Conservation (phyloP, 306 rosid species). For the Medicago truncatula region DNA sequence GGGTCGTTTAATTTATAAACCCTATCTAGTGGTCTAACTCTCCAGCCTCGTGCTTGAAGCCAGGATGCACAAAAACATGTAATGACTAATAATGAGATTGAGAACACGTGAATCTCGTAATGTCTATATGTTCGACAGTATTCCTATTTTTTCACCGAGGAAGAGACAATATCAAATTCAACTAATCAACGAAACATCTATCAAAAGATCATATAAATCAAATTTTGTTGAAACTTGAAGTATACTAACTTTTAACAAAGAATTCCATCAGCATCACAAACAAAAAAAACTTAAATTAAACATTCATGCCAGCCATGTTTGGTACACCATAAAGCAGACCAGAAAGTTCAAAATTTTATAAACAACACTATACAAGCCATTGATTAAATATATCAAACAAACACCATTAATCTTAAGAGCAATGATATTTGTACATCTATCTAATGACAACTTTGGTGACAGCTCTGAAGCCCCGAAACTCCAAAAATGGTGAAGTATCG, state of each 20-base stretch:
- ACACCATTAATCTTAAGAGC: constrained; percentile 3
- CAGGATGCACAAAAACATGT: neutral
- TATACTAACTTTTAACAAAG: constrained; percentile 1
- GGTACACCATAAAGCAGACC: constrained; percentile 16
- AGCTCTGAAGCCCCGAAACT: no score
- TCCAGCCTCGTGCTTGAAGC: constrained; percentile 6
- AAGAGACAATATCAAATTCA: neutral
- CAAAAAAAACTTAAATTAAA: no score
- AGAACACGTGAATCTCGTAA: neutral
- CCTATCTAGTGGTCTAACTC: constrained; percentile 1
- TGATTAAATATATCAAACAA: constrained; percentile 9
- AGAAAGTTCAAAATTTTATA: neutral
- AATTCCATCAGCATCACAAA: constrained; percentile 2
- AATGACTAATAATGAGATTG: neutral
- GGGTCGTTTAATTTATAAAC: constrained; percentile 6
- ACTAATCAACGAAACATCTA: neutral
- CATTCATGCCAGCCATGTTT: neutral
- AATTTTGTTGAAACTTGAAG: neutral
- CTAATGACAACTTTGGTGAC: no score
- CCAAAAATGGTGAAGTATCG: no score
- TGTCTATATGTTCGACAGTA: neutral
- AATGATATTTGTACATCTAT: no score
- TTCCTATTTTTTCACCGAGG: neutral
- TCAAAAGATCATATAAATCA: constrained; percentile 2
- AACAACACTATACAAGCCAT: neutral